Conservation (phyloP, 352 stramenopile genomes). For the Pythium myriotylum region DNA sequence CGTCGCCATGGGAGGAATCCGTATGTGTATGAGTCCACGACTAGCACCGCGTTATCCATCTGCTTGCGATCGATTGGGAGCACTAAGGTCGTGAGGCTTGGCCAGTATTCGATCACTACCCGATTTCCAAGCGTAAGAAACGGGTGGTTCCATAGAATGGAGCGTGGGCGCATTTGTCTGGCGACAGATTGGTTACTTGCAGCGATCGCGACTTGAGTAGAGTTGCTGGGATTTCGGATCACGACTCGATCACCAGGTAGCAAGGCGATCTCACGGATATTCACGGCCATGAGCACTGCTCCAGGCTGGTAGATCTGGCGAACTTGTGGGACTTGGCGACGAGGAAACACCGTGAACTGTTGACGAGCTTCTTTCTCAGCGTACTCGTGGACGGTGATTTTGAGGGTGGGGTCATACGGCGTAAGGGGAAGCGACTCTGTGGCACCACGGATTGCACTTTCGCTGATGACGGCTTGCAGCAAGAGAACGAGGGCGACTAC, state of each 20-base stretch:
- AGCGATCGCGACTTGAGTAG: slow-evolving; percentile 10
- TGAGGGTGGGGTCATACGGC: slow-evolving; percentile 14
- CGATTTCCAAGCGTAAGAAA: slow-evolving; percentile 43
- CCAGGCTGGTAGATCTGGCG: slow-evolving; percentile 22
- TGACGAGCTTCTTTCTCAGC: not conserved
- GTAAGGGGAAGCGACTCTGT: not conserved
- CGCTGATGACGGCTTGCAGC: too few relatives aligned
- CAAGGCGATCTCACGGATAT: slow-evolving; percentile 27
- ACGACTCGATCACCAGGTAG: slow-evolving; percentile 31
- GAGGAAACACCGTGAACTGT: slow-evolving; percentile 25
- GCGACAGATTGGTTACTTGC: slow-evolving; percentile 28
- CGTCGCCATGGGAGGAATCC: slow-evolving; percentile 11
- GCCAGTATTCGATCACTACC: slow-evolving; percentile 54
- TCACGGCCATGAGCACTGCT: slow-evolving; percentile 31
- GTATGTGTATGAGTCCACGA: slow-evolving; percentile 52
- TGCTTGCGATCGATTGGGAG: slow-evolving; percentile 34
- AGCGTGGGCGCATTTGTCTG: not conserved
- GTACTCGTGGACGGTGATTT: slow-evolving; percentile 5
- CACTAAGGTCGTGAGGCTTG: slow-evolving; percentile 48
- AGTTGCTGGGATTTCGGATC: slow-evolving; percentile 16
- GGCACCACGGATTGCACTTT: too few relatives aligned
- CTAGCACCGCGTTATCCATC: slow-evolving; percentile 27
- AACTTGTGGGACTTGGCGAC: slow-evolving; percentile 26
- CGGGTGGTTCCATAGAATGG: slow-evolving; percentile 43
- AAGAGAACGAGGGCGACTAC: too few relatives aligned